Percentiles rank a stretch among this genome's conserved stretches.
Conservation (phyloP, 257 asterid genomes). For the Datura wrightii region DNA sequence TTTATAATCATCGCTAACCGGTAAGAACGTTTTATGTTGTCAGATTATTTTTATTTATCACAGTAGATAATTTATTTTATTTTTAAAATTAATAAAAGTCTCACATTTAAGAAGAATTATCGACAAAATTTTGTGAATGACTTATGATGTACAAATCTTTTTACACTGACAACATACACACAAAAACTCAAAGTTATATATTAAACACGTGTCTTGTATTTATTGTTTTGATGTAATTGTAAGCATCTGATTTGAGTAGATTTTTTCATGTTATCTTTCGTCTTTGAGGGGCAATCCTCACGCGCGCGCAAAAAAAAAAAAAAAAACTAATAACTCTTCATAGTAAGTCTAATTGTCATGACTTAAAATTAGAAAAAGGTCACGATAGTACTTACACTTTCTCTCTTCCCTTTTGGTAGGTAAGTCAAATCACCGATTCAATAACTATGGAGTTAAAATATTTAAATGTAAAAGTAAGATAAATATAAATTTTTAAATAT, state of each 20-base stretch:
- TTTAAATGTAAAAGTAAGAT: no score
- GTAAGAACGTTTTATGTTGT: neutral
- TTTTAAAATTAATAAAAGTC: neutral
- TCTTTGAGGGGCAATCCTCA: neutral
- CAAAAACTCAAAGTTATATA: neutral
- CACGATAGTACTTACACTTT: no score
- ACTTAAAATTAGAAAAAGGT: no score
- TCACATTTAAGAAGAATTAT: neutral
- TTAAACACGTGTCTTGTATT: neutral
- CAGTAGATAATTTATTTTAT: neutral
- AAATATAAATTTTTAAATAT: no score
- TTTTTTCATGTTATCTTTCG: neutral
- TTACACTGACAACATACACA: neutral
- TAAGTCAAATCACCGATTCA: no score
- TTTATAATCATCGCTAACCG: neutral
- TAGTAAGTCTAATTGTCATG: neutral
- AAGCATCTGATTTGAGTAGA: neutral
- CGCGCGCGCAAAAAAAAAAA: no score
- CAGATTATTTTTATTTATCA: neutral
- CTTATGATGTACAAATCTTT: neutral
- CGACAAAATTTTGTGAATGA: neutral
- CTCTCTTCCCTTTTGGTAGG: no score
- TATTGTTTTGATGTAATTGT: neutral
- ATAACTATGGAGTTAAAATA: no score
- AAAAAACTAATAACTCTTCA: neutral